Conservation (phyloP, 23 red algal species). For the Gracilaria gracilis region DNA sequence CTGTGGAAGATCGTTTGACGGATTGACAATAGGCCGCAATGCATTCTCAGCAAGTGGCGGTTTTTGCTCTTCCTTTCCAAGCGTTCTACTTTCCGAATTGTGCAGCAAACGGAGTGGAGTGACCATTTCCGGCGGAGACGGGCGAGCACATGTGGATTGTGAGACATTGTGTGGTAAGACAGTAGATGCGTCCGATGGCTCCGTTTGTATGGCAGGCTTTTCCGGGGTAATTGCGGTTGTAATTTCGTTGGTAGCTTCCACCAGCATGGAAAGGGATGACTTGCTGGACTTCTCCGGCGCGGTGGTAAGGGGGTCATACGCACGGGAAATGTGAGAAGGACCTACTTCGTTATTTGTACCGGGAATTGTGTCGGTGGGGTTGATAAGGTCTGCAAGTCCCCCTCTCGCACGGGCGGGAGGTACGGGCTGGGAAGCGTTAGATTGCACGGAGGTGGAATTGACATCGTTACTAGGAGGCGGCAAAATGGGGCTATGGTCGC, state of each 20-base stretch:
- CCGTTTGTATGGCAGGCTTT: not conserved
- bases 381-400: constrained; percentile 60
- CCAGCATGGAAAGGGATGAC: constrained; percentile 19
- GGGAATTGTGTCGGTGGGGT: constrained; percentile 48
- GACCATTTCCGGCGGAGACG: constrained; percentile 8
- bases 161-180: not conserved
- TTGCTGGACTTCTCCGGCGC: constrained; percentile 4
- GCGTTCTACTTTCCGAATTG: not conserved
- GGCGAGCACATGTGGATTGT: constrained; percentile 5
- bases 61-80: not conserved
- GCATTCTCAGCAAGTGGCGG: not conserved
- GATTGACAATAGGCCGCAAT: not conserved
- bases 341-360: not conserved
- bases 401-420: constrained; percentile 30
- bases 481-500: not conserved
- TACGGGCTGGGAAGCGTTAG: not conserved
- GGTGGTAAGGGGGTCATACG: not conserved
- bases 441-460: constrained; percentile 20
- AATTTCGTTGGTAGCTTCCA: constrained; percentile 4
- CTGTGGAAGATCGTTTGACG: not conserved
- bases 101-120: not conserved
- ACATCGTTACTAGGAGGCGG: not conserved
- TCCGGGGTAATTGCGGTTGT: not conserved
- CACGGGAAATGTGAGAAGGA: constrained; percentile 3
- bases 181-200: constrained; percentile 20